Conservation (phyloP, 140 eudicot species). For the Ambrosia hybrid region DNA sequence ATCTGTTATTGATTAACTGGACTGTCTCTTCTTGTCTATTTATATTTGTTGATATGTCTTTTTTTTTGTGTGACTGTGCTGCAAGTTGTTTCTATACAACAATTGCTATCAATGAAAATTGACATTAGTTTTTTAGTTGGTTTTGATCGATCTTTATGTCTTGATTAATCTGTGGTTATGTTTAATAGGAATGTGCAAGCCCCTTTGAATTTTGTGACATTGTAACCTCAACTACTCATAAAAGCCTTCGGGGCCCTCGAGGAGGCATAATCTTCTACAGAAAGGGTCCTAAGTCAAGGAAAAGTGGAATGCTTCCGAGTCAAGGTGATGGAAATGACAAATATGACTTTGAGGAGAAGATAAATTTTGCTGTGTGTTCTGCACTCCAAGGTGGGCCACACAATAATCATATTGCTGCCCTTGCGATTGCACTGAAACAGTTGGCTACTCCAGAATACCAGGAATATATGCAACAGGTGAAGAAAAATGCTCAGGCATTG, state of each 20-base stretch:
- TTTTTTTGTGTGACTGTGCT: no score
- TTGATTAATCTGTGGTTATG: conserved; percentile 13
- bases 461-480: conserved; percentile 93
- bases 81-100: not conserved
- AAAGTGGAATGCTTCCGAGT: conserved; percentile 56
- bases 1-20: no score
- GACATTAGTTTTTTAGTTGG: conserved; percentile 15
- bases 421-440: conserved; percentile 91
- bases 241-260: conserved; percentile 97
- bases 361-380: conserved; percentile 83
- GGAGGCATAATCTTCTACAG: conserved; percentile 91
- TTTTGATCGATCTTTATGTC: conserved; percentile 7
- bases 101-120: not conserved
- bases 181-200: conserved; percentile 74
- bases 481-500: conserved; percentile 94
- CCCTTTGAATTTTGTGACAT: conserved; percentile 95
- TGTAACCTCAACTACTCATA: conserved; percentile 96
- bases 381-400: conserved; percentile 93
- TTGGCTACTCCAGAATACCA: conserved; percentile 82
- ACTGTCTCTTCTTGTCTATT: no score
- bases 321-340: conserved; percentile 57
- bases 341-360: conserved; percentile 84
- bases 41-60: no score
- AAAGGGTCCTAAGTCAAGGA: conserved; percentile 81
- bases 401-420: conserved; percentile 90